Conservation (phyloP, 2,329 filamentous ascomycete species). For the Pseudogymnoascus sp. region DNA sequence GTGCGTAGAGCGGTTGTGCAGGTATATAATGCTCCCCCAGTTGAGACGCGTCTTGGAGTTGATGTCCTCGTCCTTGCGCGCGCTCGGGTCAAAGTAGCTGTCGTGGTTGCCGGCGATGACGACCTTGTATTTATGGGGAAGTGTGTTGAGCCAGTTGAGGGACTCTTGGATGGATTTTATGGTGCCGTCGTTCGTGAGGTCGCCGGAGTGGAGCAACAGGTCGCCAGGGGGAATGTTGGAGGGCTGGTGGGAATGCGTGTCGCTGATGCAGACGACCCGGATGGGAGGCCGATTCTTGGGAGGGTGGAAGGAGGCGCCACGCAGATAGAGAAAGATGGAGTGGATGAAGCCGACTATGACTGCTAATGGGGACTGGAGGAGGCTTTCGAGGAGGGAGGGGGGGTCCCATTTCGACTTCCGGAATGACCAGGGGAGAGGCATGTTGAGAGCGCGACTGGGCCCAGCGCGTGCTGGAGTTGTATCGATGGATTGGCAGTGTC, state of each 20-base stretch:
- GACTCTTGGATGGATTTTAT: conserved; percentile 69
- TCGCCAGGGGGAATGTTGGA: conserved; percentile 64
- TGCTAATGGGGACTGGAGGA: conserved; percentile 61
- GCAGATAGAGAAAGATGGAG: conserved; percentile 55
- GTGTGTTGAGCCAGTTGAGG: conserved; percentile 68
- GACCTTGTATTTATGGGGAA: conserved; percentile 73
- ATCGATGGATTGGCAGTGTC: background rate
- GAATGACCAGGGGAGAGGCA: conserved; percentile 24
- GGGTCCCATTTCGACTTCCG: conserved; percentile 23
- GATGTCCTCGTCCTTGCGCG: conserved; percentile 46
- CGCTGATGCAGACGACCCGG: conserved; percentile 78
- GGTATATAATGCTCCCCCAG: conserved; percentile 59
- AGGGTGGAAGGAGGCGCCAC: conserved; percentile 54
- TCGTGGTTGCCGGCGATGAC: conserved; percentile 87
- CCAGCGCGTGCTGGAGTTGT: background rate
- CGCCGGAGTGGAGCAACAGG: conserved; percentile 82
- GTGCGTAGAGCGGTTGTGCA: conserved; percentile 59
- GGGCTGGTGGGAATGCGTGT: conserved; percentile 66
- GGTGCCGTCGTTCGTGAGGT: conserved; percentile 68
- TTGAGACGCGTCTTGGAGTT: conserved; percentile 46
- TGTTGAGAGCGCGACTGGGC: conserved; percentile 3
- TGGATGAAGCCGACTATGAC: conserved; percentile 56
- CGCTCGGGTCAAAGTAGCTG: conserved; percentile 62
- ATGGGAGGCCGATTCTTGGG: conserved; percentile 49
- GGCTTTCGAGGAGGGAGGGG: conserved; percentile 47